Percentiles rank a stretch among this genome's conserved stretches.
These are phyloP conservation scores for Lasiodiplodia gonubiensis DNA, from an alignment of 2,329 filamentous ascomycete genomes.

Conservation along the genomic window DNA sequence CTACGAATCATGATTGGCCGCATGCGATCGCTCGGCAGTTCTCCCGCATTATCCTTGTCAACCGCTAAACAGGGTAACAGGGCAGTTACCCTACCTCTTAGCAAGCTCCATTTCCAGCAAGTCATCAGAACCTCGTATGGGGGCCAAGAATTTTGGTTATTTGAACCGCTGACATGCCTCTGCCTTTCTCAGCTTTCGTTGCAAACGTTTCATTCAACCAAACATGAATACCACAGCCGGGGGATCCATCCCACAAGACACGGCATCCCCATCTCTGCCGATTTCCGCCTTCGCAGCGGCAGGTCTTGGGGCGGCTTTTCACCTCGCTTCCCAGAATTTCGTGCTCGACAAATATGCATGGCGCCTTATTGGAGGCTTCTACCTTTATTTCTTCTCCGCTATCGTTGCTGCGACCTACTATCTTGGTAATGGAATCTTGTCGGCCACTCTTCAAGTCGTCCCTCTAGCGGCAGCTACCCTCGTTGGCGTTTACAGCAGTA, in stretches of 20 bases:
- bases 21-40: not conserved
- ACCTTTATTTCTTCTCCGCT: not conserved
- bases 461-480: not conserved
- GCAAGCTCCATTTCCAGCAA: not conserved
- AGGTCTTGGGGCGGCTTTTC: not conserved
- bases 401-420: not conserved
- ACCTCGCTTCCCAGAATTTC: constrained; percentile 6
- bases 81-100: not conserved
- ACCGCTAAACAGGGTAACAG: not conserved
- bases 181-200: not conserved
- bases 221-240: constrained; percentile 5
- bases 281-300: constrained; percentile 1
- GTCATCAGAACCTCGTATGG: not conserved
- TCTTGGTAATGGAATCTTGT: not conserved
- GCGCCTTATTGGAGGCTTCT: constrained; percentile 10
- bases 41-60: not conserved
- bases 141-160: not conserved
- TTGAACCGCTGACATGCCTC: not conserved
- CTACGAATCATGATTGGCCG: not conserved
- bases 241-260: not conserved
- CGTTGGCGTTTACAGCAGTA: constrained; percentile 38
- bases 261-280: not conserved
- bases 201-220: no score
- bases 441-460: not conserved
- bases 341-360: constrained; percentile 13